These are phyloP conservation scores for Geosmithia flava DNA, from an alignment of 2,329 filamentous ascomycete genomes.

Conservation along the genomic window DNA sequence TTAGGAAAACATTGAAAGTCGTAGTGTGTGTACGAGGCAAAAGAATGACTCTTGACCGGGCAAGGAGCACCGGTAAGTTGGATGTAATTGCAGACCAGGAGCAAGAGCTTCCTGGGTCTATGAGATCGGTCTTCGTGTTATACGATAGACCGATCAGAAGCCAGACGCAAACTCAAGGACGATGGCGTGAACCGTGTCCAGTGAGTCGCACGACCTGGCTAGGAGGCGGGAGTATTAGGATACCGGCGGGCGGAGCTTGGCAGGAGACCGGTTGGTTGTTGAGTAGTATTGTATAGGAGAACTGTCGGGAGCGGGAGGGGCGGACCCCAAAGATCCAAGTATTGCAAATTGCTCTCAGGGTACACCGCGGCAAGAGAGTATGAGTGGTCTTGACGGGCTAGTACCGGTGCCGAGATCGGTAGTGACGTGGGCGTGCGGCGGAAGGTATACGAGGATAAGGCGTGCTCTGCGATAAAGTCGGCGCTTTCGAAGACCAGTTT, in stretches of 20 bases:
- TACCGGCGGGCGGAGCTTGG: not conserved
- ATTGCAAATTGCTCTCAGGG: not conserved
- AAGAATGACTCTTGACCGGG: slow-evolving; percentile 14
- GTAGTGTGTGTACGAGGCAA: slow-evolving; percentile 5
- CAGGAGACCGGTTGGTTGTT: not conserved
- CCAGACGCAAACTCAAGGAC: not conserved
- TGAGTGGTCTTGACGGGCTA: not conserved
- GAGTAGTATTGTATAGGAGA: not conserved
- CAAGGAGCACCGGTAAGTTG: not conserved
- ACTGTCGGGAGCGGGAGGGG: not conserved
- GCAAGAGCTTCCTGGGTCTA: not conserved
- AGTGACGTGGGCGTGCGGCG: not conserved
- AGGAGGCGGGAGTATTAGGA: not conserved
- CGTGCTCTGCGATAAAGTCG: not conserved
- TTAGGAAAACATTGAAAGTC: slow-evolving; percentile 28
- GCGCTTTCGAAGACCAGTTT: not conserved
- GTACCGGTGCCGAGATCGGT: not conserved
- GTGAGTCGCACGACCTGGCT: not conserved
- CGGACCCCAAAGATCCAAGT: not conserved
- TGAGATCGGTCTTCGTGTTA: not conserved
- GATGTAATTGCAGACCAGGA: slow-evolving; percentile 1
- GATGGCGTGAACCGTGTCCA: not conserved
- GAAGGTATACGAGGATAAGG: not conserved
- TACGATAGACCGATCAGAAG: not conserved
- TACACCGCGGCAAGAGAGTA: not conserved